Base-by-base conservation (phyloP, 2,329 filamentous ascomycete species). In the Cadophora sp. region DNA sequence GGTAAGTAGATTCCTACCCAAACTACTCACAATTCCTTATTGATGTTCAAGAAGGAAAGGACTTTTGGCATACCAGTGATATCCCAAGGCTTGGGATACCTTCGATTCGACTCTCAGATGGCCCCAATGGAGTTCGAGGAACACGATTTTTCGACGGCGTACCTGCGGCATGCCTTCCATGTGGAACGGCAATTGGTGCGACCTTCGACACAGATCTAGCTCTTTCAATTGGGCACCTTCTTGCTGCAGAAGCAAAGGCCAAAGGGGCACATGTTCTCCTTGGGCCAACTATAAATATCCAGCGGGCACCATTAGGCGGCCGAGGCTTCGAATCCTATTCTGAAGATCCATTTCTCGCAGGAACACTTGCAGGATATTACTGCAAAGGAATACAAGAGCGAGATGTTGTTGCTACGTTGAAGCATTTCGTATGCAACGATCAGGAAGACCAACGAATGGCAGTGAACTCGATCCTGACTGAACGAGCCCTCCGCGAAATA, bases 261-360 rank as follows among this genome's bases (percentile, higher is more conserved):
- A 94, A 94, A 79, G 90, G 89, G 61, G 85, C 90, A 7, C 89
- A 93, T 72, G 85, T 92, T 16, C 86, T 91, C 71, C 82, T 94
- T 11, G 91, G 90, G 1, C 91, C 91, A 0, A 85, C 83, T 0
- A 81, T 84, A 41, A 84, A 80, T 71, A 83, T 83, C 41, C 81
- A 83, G 45, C 79, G 82, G 3, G 80, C 80, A 13, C 83, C 82
- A 0, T 77, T 84, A 0, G 82, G 82, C 4, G 83, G 83, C 2
- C 80, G 83, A 27, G 81, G 81, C 48, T 84, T 84, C 68, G 83
- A 84, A 68, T 80, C 78, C 47, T 82, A 82, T 63, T 80, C 79
- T 24, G 81, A 84, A 68, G 83, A 84, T 65, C 83, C 82, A 3
- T 76, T 81, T 39, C 76, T 84, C 1, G 76, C 81, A 0, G 83